phyloP scores from a whole-genome alignment of 1,139 yeast genomes.

The Candida sanyaensis region DNA sequence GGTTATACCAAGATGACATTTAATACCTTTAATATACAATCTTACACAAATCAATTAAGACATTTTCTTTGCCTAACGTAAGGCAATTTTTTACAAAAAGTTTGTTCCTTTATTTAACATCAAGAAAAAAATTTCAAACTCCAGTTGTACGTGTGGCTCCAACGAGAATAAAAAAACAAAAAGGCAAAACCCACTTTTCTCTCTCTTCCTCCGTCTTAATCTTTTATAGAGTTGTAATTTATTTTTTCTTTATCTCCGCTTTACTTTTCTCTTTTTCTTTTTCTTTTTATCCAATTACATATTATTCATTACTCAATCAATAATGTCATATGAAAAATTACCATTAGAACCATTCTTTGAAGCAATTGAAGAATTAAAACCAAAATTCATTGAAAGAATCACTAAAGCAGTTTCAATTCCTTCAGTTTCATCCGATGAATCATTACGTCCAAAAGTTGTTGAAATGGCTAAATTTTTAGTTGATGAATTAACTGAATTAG shows the following conservation, averaged over 20 bases:
- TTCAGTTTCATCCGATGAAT: slow-evolving; percentile 90
- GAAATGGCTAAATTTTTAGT: slow-evolving; percentile 84
- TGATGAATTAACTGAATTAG: slow-evolving; percentile 65
- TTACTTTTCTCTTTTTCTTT: neutral
- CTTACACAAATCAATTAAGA: too few relatives aligned
- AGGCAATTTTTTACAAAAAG: neutral
- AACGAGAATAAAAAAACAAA: neutral
- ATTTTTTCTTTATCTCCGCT: neutral
- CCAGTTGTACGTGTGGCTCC: slow-evolving; percentile 1
- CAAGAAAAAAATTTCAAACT: neutral
- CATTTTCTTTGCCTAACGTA: neutral
- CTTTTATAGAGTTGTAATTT: neutral
- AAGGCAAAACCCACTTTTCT: neutral
- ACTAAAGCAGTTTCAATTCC: slow-evolving; percentile 87
- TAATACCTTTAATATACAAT: too few relatives aligned
- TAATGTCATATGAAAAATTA: slow-evolving; percentile 33
- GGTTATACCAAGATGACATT: too few relatives aligned
- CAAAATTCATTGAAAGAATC: slow-evolving; percentile 67
- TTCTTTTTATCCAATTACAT: neutral
- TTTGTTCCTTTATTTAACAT: too few relatives aligned
- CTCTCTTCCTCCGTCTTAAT: too few relatives aligned
- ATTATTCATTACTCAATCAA: neutral
- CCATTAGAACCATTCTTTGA: slow-evolving; percentile 51
- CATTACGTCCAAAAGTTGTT: slow-evolving; percentile 81
- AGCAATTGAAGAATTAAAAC: slow-evolving; percentile 71